A percentile compares a stretch with the other conserved stretches of the same genome.
phyloP scores from a whole-genome alignment of 2,329 filamentous ascomycete species.

The Scedosporium apiospermum region DNA sequence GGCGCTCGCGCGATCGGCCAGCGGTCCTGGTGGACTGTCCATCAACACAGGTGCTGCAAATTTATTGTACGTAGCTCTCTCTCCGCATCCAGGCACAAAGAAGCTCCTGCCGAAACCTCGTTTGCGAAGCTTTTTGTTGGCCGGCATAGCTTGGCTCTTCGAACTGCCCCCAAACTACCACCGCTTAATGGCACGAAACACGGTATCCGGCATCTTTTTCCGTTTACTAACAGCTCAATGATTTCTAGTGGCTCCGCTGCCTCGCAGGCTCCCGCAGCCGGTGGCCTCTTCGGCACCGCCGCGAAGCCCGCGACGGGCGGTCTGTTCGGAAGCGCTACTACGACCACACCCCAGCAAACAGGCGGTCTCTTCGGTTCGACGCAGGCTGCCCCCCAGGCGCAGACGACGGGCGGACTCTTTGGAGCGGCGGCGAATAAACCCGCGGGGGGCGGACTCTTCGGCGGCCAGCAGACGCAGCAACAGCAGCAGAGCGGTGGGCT shows the following conservation, averaged over 20 bases:
- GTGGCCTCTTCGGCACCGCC: constrained; percentile 26
- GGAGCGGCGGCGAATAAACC: constrained; percentile 5
- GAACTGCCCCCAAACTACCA: not conserved
- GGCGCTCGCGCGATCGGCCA: constrained; percentile 47
- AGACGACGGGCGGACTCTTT: constrained; percentile 11
- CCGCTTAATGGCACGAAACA: not conserved
- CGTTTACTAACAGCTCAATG: not conserved
- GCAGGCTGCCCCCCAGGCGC: constrained; percentile 9
- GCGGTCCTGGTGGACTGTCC: constrained; percentile 49
- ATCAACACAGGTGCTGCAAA: constrained; percentile 57
- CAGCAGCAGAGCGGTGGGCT: constrained; percentile 16
- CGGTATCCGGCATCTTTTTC: not conserved
- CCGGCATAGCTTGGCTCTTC: not conserved
- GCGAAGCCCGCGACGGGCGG: constrained; percentile 17
- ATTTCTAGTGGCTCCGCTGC: not conserved
- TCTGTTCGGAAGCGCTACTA: constrained; percentile 20
- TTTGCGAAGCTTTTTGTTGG: not conserved
- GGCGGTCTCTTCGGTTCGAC: not conserved
- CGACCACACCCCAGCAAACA: constrained; percentile 15
- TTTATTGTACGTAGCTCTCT: constrained; percentile 32
- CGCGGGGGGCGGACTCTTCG: constrained; percentile 21
- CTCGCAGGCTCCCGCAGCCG: constrained; percentile 22
- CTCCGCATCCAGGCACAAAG: not conserved
- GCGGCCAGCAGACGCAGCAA: constrained; percentile 16
- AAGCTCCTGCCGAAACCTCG: not conserved